Evolutionary conservation across 78 protist genomes (phyloP).

Genomic region (Carpediemonas membranifera): DNA sequence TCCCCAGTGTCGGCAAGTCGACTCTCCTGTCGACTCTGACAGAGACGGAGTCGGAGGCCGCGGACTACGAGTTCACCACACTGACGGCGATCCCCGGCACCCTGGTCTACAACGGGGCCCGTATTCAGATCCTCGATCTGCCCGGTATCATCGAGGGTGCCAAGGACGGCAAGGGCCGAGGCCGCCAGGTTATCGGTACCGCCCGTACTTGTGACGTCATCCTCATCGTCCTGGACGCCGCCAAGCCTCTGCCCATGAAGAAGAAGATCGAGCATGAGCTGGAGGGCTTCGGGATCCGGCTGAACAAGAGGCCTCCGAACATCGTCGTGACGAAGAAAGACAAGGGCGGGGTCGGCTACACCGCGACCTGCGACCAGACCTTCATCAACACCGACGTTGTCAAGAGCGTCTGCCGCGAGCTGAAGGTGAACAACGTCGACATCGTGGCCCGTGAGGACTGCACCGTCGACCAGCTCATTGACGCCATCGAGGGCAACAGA

Average conservation of each 20-base stretch:
- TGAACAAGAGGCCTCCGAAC: conserved; percentile 85
- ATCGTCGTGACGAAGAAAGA: conserved; percentile 72
- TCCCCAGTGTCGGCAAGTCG: conserved; percentile 98
- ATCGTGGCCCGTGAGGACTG: conserved; percentile 50
- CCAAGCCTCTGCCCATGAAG: conserved; percentile 79
- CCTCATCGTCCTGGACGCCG: conserved; percentile 83
- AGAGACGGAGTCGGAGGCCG: conserved; percentile 46
- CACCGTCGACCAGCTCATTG: conserved; percentile 91
- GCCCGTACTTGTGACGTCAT: conserved; percentile 92
- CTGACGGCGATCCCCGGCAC: conserved; percentile 94
- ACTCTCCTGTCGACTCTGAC: conserved; percentile 75
- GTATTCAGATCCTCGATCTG: conserved; percentile 74
- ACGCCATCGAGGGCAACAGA: conserved; percentile 87
- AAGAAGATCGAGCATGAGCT: conserved; percentile 79
- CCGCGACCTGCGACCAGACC: conserved; percentile 25
- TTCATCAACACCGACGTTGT: conserved; percentile 3
- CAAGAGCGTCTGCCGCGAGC: conserved; percentile 58
- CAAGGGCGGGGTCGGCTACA: conserved; percentile 84
- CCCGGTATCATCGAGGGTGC: conserved; percentile 96
- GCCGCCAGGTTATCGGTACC: conserved; percentile 78
- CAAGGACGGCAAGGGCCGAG: conserved; percentile 95
- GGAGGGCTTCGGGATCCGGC: conserved; percentile 94
- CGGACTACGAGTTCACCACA: conserved; percentile 96
- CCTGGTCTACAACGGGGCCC: conserved; percentile 78
- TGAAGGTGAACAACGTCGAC: conserved; percentile 80